Evolutionary conservation across 2,329 filamentous ascomycete species (phyloP), one percentile per base, ranked within the genome.

Genomic region (Venturia aucupariae): DNA sequence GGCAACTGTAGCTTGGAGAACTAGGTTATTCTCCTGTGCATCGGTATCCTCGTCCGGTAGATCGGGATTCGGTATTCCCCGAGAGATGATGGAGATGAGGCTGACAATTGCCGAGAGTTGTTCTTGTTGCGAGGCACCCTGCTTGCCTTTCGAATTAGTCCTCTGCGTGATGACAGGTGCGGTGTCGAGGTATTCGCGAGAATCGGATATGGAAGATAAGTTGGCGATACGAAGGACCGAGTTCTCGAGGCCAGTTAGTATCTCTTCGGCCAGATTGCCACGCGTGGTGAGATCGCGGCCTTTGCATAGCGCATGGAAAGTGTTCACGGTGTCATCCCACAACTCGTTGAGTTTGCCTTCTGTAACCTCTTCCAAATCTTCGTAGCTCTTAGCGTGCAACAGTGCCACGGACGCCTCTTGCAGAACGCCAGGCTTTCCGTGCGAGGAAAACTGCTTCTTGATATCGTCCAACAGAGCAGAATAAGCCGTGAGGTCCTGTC

Each of bases 371-470:
- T 92, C 89, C 41, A 96, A 84, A 71, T 96, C 93, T 66, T 94
- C 91, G 67, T 91, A 93, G 66, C 87, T 87, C 68, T 90, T 87
- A 10, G 93, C 92, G 72, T 95, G 91, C 39, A 96, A 78, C 44
- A 99, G 84, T 5, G 92, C 90, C 27, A 86, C 82, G 35, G 89
- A 88, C 17, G 92, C 93, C 74, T 97, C 92, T 13, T 86, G 86
- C 57, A 99, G 81, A 22, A 97, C 92, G 64, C 85, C 84, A 70
- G 90, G 89, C 71, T 96, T 90, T 54, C 90, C 90, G 72, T 99
- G 94, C n/a, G 91, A 86, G 70, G 89, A 86, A 77, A 99, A 97
- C 70, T 99, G 94, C 65, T 90, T 91, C 74, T 90, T 92, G 69
- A 97, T 91, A 71, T 97, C 92, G 69, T 96, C 92, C 1, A 99